Base-by-base conservation (phyloP, 148 eudicot genomes). In the Cornus suecica region DNA sequence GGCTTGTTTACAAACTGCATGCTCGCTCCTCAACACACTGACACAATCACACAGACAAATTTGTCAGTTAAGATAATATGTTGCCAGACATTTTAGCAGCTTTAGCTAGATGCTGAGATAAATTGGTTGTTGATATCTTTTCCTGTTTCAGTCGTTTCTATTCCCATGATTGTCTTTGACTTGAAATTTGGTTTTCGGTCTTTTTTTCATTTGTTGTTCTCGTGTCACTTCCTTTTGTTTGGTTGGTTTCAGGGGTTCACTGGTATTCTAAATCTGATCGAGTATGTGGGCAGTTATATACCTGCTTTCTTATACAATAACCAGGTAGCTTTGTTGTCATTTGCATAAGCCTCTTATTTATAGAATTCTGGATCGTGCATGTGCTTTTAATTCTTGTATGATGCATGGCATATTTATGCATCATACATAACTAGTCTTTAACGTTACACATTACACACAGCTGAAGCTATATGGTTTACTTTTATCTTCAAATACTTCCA, bases 301-400 rank as follows among this genome's bases (percentile, higher is more conserved):
- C 99, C 99, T 62, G 82, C 79, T 62, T 84, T 89, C 73, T 74
- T 94, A 73, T 94, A 87, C 89, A 92, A 87, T 76, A 94, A 86
- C 79, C 99, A 94, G 94, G 99, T 94, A 88, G 67, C 8, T 32
- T 10, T 68, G 4, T 34, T 16, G 37, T 11, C 27, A 10, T 24
- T 63, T 32, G n/a, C 29, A 62, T 48, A 1, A 45, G 8, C 51
- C 32, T 54, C 70, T 58, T n/a, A 9, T 58, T 4, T 41, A 18
- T 15, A n/a, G n/a, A 37, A 0, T 71, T 1, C 23, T 0, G 58
- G 0, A 58, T 64, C 41, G 63, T 13, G 45, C 66, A 24, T 52
- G 20, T 64, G 58, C 68, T 32, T 62, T 37, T 60, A 37, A 24
- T 4, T 74, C 45, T 13, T 25, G 25, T 26, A 25, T 73, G 62